A percentile compares a stretch with the other conserved stretches of the same genome.
Evolutionary conservation across 306 rosid genomes (phyloP).

Genomic region (Clitoria ternatea): DNA sequence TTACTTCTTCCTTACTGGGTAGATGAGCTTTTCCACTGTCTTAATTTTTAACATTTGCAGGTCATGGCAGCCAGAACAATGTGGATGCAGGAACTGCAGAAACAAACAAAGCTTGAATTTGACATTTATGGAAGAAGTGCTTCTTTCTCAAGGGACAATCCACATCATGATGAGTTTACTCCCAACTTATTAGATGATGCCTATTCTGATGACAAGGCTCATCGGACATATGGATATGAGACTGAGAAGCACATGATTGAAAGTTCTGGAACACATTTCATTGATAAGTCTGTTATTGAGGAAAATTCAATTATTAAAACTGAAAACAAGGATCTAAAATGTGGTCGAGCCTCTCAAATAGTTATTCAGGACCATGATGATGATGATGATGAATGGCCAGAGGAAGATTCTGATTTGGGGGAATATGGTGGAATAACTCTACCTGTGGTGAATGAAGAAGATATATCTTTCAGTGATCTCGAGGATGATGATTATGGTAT

Average conservation of each 20-base stretch:
- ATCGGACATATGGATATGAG: conserved; percentile 37
- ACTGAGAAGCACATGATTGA: conserved; percentile 48
- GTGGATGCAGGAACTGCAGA: conserved; percentile 97
- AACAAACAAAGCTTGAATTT: conserved; percentile 51
- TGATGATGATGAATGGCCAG: conserved; percentile 80
- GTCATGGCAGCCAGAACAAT: conserved; percentile 76
- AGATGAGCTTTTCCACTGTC: conserved; percentile 5
- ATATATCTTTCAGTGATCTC: conserved; percentile 93
- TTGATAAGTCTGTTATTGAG: conserved; percentile 57
- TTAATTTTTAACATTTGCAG: conserved; percentile 42
- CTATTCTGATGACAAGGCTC: conserved; percentile 42
- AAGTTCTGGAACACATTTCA: conserved; percentile 43
- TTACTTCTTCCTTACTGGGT: neutral
- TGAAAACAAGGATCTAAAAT: conserved; percentile 39
- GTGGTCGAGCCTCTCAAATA: conserved; percentile 46
- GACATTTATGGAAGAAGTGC: conserved; percentile 47
- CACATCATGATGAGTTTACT: conserved; percentile 40
- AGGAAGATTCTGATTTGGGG: conserved; percentile 68
- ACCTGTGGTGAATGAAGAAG: conserved; percentile 61
- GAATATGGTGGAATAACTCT: conserved; percentile 34
- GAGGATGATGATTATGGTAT: conserved; percentile 73
- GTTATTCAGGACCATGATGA: conserved; percentile 46
- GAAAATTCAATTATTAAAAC: conserved; percentile 47
- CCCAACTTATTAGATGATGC: conserved; percentile 35
- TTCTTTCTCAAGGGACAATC: conserved; percentile 39